phyloP scores from a whole-genome alignment of 2,329 filamentous ascomycete species.

The Periconia digitata region DNA sequence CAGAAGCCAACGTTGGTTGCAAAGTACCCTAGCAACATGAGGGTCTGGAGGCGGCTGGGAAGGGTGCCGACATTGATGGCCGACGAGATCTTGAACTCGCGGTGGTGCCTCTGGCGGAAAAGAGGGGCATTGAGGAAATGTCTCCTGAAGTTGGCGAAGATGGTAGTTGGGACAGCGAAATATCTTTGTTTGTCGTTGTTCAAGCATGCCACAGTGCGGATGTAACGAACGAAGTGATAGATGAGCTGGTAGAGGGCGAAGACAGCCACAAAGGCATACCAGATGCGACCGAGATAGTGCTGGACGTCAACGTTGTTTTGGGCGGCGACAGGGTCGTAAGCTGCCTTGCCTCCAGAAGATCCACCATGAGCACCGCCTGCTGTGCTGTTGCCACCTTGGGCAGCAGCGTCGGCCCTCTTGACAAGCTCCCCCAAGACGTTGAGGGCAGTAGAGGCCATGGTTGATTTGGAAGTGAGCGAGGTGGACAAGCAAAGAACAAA shows the following conservation, averaged over 20 bases:
- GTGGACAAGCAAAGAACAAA: conserved; percentile 13
- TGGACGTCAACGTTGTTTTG: conserved; percentile 38
- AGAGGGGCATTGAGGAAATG: conserved; percentile 52
- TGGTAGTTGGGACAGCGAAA: conserved; percentile 66
- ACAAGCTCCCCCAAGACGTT: conserved; percentile 14
- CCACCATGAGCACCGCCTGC: neutral
- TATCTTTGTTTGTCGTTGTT: conserved; percentile 79
- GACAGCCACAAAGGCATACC: conserved; percentile 63
- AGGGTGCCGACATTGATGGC: conserved; percentile 54
- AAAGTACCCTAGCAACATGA: conserved; percentile 52
- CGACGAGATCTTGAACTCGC: conserved; percentile 53
- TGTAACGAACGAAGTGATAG: conserved; percentile 64
- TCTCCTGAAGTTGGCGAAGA: conserved; percentile 49
- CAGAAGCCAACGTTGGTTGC: conserved; percentile 51
- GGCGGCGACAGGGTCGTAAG: conserved; percentile 29
- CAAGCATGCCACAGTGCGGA: conserved; percentile 74
- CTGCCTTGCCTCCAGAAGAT: conserved; percentile 18
- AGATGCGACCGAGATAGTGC: conserved; percentile 45
- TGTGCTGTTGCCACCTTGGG: conserved; percentile 16
- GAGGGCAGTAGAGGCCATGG: conserved; percentile 24
- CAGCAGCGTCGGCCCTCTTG: conserved; percentile 25
- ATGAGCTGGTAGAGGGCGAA: conserved; percentile 69
- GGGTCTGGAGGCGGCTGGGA: conserved; percentile 51
- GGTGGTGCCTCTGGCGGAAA: conserved; percentile 52
- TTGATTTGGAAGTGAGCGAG: conserved; percentile 13